Evolutionary conservation across 805 yeast genomes (phyloP), one percentile per base, ranked within the genome.

Genomic region (Saturnispora bothae): DNA sequence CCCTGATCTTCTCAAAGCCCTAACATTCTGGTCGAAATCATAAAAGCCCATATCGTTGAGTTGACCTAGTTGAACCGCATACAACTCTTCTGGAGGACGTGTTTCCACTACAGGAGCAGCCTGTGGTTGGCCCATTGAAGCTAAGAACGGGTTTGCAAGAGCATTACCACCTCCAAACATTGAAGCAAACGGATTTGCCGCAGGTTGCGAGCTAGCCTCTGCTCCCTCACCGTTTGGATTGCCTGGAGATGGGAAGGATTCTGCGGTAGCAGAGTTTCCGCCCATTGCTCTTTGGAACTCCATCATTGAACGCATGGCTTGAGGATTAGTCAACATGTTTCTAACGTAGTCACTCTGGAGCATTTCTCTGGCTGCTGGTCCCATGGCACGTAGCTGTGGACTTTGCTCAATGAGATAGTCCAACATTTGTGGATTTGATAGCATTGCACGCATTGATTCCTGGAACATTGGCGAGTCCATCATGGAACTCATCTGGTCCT

Each of bases 1-100:
- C 25, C 98, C 98, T 39, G 89, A 76, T 62, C 97, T 76, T 64
- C 96, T 76, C 51, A 92, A 69, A 2, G 97, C 97, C 21, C 76
- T 78, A 18, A 92, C 86, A 54, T 92, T 92, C 48, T 83, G 71
- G 48, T 89, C 97, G 55, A 89, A 89, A 48, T 89, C 96, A 48
- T 73, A 76, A 64, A 89, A 89, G 5, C 92, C 92, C 71, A 82
- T 78, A 52, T 82, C 89, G 53, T 80, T 83, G 50, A 79, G 64
- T 53, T 81, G 89, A 50, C 83, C 73, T 45, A 79, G 61, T 55
- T 79, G 92, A 3, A 67, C 46, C 53, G 77, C 88, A 54, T 73
- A 82, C 35, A 83, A 68, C 55, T 78, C 89, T 60, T 82, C 92
- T 14, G 89, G 88, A 2, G 88, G 89, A 54, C 86, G 68, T 18